These are phyloP conservation scores for Xerocomus tenax DNA, from an alignment of 1,284 basidiomycete species.

Conservation along the genomic window DNA sequence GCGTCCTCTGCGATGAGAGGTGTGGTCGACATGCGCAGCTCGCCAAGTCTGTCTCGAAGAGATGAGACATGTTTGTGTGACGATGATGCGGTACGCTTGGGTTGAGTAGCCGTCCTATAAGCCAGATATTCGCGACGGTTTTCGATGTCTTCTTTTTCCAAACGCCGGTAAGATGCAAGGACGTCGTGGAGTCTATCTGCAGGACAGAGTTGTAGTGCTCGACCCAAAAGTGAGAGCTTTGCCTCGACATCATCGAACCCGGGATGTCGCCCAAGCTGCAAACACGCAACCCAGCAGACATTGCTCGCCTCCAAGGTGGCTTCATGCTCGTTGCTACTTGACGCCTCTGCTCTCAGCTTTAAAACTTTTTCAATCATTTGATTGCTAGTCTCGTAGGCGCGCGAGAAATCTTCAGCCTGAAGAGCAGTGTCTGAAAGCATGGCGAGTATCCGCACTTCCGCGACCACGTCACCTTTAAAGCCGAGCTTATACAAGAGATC, in stretches of 20 bases:
- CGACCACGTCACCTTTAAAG: slow-evolving; percentile 57
- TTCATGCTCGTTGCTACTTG: slow-evolving; percentile 36
- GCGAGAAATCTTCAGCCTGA: slow-evolving; percentile 66
- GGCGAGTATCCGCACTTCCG: slow-evolving; percentile 72
- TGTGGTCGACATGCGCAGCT: slow-evolving; percentile 56
- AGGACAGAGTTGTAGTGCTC: slow-evolving; percentile 82
- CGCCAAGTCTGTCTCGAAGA: slow-evolving; percentile 51
- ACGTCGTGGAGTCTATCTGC: slow-evolving; percentile 68
- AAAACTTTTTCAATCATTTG: slow-evolving; percentile 63
- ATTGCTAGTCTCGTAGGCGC: slow-evolving; percentile 64
- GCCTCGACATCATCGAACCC: slow-evolving; percentile 63
- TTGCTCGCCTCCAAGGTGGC: slow-evolving; percentile 57
- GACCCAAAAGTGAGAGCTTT: slow-evolving; percentile 68
- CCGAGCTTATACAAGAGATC: slow-evolving; percentile 85
- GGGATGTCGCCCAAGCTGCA: slow-evolving; percentile 72
- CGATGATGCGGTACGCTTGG: slow-evolving; percentile 19
- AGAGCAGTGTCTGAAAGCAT: slow-evolving; percentile 84
- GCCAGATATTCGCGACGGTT: slow-evolving; percentile 39
- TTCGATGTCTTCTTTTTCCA: slow-evolving; percentile 57
- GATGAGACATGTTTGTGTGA: slow-evolving; percentile 36
- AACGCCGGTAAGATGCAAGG: slow-evolving; percentile 61
- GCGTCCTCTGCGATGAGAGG: slow-evolving; percentile 63
- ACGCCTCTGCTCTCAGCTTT: slow-evolving; percentile 35
- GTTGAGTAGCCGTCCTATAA: slow-evolving; percentile 19
- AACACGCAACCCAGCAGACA: slow-evolving; percentile 81